Evolutionary conservation across 768 basidiomycete species (phyloP).

Genomic region (Tulasnella sp.): DNA sequence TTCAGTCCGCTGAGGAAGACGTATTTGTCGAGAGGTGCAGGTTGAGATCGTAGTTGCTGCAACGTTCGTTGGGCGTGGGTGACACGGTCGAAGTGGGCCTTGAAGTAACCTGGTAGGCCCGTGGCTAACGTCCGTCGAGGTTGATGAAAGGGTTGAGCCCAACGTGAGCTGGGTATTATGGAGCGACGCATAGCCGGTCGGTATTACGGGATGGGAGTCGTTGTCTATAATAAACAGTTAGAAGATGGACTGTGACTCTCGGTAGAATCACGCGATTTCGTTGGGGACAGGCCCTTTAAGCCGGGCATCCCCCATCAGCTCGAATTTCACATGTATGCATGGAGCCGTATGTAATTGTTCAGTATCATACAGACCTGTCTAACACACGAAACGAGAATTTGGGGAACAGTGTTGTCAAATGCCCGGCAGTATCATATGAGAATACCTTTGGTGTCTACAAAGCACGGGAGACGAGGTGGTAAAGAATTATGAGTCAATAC

Average conservation of each 20-base stretch:
- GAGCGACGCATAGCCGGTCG: neutral
- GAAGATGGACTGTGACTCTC: neutral
- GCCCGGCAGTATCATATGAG: no score
- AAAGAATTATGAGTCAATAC: no score
- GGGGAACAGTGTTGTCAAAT: no score
- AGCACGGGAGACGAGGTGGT: no score
- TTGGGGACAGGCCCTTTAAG: no score
- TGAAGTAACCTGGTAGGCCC: neutral
- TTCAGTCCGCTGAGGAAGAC: slow-evolving; percentile 24
- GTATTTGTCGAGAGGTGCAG: slow-evolving; percentile 23
- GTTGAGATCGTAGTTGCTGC: neutral
- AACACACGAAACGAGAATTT: no score
- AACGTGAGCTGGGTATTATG: neutral
- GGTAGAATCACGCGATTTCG: neutral
- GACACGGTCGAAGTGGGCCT: neutral
- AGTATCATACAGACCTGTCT: no score
- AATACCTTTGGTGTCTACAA: no score
- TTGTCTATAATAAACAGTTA: neutral
- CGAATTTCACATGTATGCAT: no score
- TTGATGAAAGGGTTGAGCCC: neutral
- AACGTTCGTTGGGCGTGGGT: neutral
- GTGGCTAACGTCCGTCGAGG: neutral
- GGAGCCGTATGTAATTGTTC: no score
- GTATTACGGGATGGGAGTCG: neutral
- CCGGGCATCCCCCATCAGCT: no score